Evolutionary conservation across 2,329 filamentous ascomycete species (phyloP).

Genomic region (Exophiala phaeomuriformis): DNA sequence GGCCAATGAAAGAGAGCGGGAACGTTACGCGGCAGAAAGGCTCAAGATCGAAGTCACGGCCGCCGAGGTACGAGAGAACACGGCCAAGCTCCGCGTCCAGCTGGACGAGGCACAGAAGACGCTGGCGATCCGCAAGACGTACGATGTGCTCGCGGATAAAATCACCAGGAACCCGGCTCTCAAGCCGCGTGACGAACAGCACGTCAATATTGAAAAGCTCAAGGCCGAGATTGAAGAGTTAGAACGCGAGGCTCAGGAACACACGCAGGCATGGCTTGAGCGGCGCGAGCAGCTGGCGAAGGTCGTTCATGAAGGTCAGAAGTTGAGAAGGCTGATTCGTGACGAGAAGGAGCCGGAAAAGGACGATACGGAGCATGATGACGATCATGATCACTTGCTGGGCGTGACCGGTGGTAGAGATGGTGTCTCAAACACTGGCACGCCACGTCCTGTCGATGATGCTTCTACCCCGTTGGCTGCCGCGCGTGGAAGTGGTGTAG

Average conservation of each 20-base stretch:
- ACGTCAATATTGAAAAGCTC: slow-evolving; percentile 68
- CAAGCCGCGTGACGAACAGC: slow-evolving; percentile 76
- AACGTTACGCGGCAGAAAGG: slow-evolving; percentile 75
- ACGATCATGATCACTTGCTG: slow-evolving; percentile 52
- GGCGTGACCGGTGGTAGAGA: slow-evolving; percentile 31
- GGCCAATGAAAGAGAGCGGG: slow-evolving; percentile 75
- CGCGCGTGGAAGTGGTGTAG: slow-evolving; percentile 20
- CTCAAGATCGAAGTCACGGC: slow-evolving; percentile 70
- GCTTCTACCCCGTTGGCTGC: slow-evolving; percentile 32
- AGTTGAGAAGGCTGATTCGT: slow-evolving; percentile 74
- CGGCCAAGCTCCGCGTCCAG: slow-evolving; percentile 62
- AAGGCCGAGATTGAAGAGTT: slow-evolving; percentile 83
- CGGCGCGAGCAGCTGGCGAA: slow-evolving; percentile 76
- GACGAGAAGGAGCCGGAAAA: slow-evolving; percentile 62
- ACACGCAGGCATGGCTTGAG: slow-evolving; percentile 76
- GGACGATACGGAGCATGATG: slow-evolving; percentile 77
- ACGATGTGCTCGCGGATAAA: slow-evolving; percentile 79
- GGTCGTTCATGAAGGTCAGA: slow-evolving; percentile 86
- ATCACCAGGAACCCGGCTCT: slow-evolving; percentile 76
- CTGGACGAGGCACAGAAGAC: slow-evolving; percentile 69
- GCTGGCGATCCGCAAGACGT: slow-evolving; percentile 70
- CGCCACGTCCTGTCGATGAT: slow-evolving; percentile 46
- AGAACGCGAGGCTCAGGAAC: slow-evolving; percentile 73
- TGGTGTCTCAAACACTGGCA: slow-evolving; percentile 43
- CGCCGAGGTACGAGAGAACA: slow-evolving; percentile 68